Evolutionary conservation across 768 basidiomycete genomes (phyloP).

Genomic region (Mycena venus): DNA sequence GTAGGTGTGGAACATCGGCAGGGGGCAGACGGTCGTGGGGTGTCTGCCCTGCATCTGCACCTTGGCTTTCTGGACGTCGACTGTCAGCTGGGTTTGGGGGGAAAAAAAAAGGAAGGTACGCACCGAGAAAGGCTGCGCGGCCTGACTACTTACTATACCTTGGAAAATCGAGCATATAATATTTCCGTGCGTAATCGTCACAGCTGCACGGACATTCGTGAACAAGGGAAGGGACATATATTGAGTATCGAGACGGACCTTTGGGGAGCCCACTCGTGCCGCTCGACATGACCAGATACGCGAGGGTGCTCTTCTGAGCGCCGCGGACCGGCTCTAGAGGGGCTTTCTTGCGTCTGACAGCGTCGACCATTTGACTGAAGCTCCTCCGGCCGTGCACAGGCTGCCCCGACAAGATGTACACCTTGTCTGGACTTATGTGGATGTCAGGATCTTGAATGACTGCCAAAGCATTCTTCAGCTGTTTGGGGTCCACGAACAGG

Average conservation of each 20-base stretch:
- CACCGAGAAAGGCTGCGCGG: constrained; percentile 61
- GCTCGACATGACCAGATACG: constrained; percentile 82
- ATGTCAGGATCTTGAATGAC: constrained; percentile 40
- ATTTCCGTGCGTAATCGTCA: constrained; percentile 83
- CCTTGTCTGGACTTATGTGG: constrained; percentile 54
- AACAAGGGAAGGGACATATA: neutral
- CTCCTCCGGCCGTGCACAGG: constrained; percentile 53
- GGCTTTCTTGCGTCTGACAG: constrained; percentile 50
- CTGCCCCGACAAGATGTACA: constrained; percentile 64
- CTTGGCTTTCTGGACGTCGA: neutral
- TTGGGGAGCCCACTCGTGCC: constrained; percentile 85
- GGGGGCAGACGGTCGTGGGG: constrained; percentile 65
- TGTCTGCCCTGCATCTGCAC: constrained; percentile 46
- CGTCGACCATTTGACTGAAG: constrained; percentile 59
- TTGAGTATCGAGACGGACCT: constrained; percentile 53
- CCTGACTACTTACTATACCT: constrained; percentile 43
- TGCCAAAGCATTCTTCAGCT: constrained; percentile 46
- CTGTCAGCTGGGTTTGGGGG: neutral
- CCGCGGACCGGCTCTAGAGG: constrained; percentile 58
- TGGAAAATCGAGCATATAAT: constrained; percentile 61
- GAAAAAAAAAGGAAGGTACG: constrained; percentile 30
- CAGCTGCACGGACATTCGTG: constrained; percentile 60
- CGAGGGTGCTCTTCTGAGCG: constrained; percentile 67
- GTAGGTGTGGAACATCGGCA: constrained; percentile 80
- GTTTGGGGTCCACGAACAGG: constrained; percentile 64